Percentiles rank a stretch among this genome's conserved stretches.
phyloP scores from a whole-genome alignment of 2,329 filamentous ascomycete species.

The Colletotrichum musicola region DNA sequence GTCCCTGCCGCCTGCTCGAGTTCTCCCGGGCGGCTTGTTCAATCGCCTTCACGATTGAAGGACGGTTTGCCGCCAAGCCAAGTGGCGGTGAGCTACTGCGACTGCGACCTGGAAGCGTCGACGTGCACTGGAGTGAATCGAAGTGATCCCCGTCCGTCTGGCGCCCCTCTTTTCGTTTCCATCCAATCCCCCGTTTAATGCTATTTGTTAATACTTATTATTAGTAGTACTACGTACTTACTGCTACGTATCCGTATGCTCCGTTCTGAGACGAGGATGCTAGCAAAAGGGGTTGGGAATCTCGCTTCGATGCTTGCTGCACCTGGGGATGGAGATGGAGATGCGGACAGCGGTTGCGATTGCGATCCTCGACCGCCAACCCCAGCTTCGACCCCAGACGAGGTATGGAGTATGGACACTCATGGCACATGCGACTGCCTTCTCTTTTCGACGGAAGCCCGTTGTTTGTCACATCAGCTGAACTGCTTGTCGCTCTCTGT shows the following conservation, averaged over 20 bases:
- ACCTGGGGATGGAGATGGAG: not conserved
- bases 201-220: no score
- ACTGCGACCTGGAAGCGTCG: constrained; percentile 22
- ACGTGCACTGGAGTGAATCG: not conserved
- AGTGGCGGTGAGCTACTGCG: constrained; percentile 38
- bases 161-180: constrained; percentile 6
- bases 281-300: constrained; percentile 23
- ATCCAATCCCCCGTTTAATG: constrained; percentile 17
- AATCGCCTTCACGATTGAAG: not conserved
- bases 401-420: no score
- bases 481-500: no score
- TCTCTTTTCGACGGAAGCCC: constrained; percentile 29
- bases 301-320: constrained; percentile 31
- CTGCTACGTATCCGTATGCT: no score
- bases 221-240: no score
- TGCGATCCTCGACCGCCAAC: not conserved
- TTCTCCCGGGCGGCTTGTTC: constrained; percentile 3
- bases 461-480: not conserved
- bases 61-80: constrained; percentile 32
- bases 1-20: constrained; percentile 17
- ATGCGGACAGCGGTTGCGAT: constrained; percentile 7
- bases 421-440: constrained; percentile 33
- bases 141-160: constrained; percentile 6
- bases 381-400: constrained; percentile 5
- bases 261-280: not conserved